These are phyloP conservation scores for Colletotrichum chrysophilum DNA, from an alignment of 2,329 filamentous ascomycete genomes.

Conservation along the genomic window DNA sequence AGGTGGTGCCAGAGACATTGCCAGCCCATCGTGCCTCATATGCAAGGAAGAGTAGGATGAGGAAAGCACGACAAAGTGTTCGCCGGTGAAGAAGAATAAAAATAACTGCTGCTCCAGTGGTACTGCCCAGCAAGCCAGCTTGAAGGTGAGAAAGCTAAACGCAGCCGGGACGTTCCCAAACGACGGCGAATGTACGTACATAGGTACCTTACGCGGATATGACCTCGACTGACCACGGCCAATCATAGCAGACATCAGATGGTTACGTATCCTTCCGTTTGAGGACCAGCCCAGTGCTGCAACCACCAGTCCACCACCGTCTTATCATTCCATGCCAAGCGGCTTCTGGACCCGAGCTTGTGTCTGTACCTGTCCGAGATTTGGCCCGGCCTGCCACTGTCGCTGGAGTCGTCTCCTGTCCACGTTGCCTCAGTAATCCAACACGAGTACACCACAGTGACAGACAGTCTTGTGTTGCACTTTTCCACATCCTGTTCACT, in stretches of 20 bases:
- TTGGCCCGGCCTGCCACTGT: background rate
- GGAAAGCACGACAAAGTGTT: background rate
- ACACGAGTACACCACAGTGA: background rate
- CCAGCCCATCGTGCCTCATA: background rate
- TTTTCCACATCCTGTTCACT: background rate
- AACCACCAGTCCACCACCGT: background rate
- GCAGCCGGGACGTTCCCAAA: background rate
- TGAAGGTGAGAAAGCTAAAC: background rate
- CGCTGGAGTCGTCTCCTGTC: background rate
- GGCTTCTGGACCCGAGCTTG: background rate
- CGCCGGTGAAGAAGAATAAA: background rate
- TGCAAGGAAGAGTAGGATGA: background rate
- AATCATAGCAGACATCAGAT: background rate
- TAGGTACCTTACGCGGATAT: background rate
- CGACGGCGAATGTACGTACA: background rate
- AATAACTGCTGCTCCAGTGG: background rate
- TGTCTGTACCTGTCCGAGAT: background rate
- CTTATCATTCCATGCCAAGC: background rate
- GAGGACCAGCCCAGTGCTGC: background rate
- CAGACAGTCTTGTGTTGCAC: background rate
- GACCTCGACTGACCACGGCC: background rate
- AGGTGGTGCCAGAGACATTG: background rate
- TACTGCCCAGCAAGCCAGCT: background rate
- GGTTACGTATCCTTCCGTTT: conserved; percentile 4
- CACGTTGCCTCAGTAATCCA: background rate